These are phyloP conservation scores for Firmiana major DNA, from an alignment of 345 rosid genomes.

Conservation along the genomic window DNA sequence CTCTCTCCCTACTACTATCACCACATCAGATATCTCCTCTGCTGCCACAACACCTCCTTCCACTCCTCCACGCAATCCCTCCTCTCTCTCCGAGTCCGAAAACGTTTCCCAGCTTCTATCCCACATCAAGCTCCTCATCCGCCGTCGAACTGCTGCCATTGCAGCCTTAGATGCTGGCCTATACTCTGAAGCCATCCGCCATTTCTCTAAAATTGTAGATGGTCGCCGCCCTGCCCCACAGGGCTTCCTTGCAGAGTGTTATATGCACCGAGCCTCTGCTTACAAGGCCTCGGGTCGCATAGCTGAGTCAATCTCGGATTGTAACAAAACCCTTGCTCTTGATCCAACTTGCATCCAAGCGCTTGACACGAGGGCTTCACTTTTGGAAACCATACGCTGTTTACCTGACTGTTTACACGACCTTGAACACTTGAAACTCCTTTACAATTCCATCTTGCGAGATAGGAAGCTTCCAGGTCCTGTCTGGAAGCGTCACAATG, in stretches of 20 bases:
- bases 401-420: constrained; percentile 88
- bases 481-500: constrained; percentile 84
- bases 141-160: constrained; percentile 83
- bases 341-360: constrained; percentile 82
- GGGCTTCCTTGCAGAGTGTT: constrained; percentile 86
- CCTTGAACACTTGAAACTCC: constrained; percentile 82
- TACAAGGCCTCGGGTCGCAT: constrained; percentile 68
- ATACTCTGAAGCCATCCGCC: constrained; percentile 81
- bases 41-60: constrained; percentile 37
- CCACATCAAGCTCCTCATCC: constrained; percentile 77
- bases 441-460: constrained; percentile 79
- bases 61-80: constrained; percentile 45
- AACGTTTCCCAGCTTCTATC: constrained; percentile 61
- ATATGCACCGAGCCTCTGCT: constrained; percentile 78
- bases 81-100: constrained; percentile 39
- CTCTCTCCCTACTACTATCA: constrained; percentile 33
- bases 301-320: constrained; percentile 85
- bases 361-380: constrained; percentile 80
- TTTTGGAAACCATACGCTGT: constrained; percentile 77
- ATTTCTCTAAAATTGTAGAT: constrained; percentile 82
- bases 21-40: constrained; percentile 23
- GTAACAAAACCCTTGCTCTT: constrained; percentile 84
- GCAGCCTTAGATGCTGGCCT: constrained; percentile 88
- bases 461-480: constrained; percentile 95
- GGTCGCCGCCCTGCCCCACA: constrained; percentile 87